A percentile compares a stretch with the other conserved stretches of the same genome.
Conservation (phyloP, 192 early-diverging fungal genomes). For the Lunasporangiospora selenospora region DNA sequence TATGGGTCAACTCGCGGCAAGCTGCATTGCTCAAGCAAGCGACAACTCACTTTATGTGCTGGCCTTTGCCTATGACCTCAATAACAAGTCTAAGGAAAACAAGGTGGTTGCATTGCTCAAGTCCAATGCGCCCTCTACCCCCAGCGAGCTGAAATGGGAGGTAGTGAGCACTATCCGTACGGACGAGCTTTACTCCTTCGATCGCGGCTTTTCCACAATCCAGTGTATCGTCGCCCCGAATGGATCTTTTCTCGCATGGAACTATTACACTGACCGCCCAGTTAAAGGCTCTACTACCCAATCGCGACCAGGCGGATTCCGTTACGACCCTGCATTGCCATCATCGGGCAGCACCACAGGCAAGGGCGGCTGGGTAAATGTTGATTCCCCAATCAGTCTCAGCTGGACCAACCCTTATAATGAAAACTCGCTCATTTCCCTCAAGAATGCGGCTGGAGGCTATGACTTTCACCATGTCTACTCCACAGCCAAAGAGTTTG, state of each 20-base stretch:
- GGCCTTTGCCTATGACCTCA: conserved; percentile 4
- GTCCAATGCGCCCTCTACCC: conserved; percentile 7
- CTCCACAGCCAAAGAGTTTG: background rate
- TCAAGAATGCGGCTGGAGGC: background rate
- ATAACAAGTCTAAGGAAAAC: background rate
- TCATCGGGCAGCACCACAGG: conserved; percentile 9
- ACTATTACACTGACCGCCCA: background rate
- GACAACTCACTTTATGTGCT: conserved; percentile 10
- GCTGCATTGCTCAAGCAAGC: conserved; percentile 5
- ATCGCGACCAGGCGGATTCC: conserved; percentile 16
- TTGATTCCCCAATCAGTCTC: conserved; percentile 5
- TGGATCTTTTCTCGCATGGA: conserved; percentile 16
- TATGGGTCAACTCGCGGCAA: conserved; percentile 11
- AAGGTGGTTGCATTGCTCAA: background rate
- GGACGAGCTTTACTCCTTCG: conserved; percentile 1
- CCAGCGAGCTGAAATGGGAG: conserved; percentile 6
- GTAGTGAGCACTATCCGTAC: conserved; percentile 9
- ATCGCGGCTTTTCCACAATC: background rate
- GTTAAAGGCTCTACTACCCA: background rate
- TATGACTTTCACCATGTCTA: conserved; percentile 8
- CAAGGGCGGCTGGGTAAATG: conserved; percentile 16
- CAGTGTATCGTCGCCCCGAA: conserved; percentile 7
- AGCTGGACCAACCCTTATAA: conserved; percentile 2
- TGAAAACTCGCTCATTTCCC: conserved; percentile 1
- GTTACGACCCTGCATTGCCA: conserved; percentile 5